Conservation (phyloP, 2,329 filamentous ascomycete species). For the Herpotrichia juniperi region DNA sequence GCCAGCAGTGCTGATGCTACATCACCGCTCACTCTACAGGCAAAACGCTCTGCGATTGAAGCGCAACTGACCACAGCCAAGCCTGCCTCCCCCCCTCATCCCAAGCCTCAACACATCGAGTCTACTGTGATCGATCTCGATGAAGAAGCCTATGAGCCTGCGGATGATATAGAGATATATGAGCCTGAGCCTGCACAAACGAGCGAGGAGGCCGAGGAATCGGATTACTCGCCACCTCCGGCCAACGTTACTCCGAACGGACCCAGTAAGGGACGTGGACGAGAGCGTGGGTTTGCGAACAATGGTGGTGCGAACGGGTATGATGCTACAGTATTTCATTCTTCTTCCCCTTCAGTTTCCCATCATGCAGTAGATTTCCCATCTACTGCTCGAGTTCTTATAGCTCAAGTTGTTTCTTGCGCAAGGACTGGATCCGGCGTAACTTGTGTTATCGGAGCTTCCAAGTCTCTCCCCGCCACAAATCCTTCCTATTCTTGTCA, state of each 20-base stretch:
- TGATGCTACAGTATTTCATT: conserved; percentile 15
- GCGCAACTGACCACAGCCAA: conserved; percentile 24
- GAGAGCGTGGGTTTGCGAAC: conserved; percentile 23
- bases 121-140: conserved; percentile 43
- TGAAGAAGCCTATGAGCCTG: conserved; percentile 46
- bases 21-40: conserved; percentile 34
- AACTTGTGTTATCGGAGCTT: not conserved
- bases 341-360: conserved; percentile 20
- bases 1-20: conserved; percentile 34
- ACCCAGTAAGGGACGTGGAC: conserved; percentile 30
- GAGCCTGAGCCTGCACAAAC: conserved; percentile 37
- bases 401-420: not conserved
- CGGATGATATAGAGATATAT: conserved; percentile 48
- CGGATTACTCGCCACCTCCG: conserved; percentile 54
- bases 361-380: not conserved
- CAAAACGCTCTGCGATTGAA: conserved; percentile 19
- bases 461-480: not conserved
- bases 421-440: not conserved
- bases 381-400: not conserved
- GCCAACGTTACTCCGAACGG: conserved; percentile 44
- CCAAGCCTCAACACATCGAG: conserved; percentile 18
- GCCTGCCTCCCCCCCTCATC: conserved; percentile 5
- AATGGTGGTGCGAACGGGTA: conserved; percentile 39
- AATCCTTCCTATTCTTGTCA: not conserved
- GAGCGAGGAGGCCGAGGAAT: conserved; percentile 45